Conservation (phyloP, 306 rosid genomes). For the Corylus americana region DNA sequence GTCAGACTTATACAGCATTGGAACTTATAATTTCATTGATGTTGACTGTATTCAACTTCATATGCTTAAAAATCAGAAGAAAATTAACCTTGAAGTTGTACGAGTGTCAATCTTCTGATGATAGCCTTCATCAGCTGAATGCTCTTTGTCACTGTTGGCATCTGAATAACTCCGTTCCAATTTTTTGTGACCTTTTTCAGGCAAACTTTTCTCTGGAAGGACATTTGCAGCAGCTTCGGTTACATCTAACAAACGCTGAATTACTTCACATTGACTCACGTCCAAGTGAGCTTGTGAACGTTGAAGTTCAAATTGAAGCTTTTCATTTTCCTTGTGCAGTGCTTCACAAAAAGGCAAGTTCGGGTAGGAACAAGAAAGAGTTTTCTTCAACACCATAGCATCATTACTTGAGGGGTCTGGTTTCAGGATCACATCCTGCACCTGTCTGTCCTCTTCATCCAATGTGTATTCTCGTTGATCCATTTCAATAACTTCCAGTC, state of each 20-base stretch:
- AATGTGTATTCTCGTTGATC: slow-evolving; percentile 95
- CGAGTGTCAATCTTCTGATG: slow-evolving; percentile 43
- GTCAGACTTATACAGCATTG: neutral
- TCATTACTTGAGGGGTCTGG: slow-evolving; percentile 77
- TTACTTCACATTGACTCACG: slow-evolving; percentile 87
- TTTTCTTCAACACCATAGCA: slow-evolving; percentile 78
- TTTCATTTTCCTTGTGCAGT: slow-evolving; percentile 83
- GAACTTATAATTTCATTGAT: neutral
- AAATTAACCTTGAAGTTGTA: slow-evolving; percentile 54
- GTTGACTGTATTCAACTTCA: slow-evolving; percentile 1
- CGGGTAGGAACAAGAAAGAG: slow-evolving; percentile 93
- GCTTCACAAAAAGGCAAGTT: slow-evolving; percentile 80
- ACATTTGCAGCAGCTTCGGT: slow-evolving; percentile 68
- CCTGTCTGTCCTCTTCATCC: slow-evolving; percentile 89
- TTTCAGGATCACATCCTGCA: slow-evolving; percentile 81
- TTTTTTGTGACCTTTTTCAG: slow-evolving; percentile 61
- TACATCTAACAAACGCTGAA: slow-evolving; percentile 85
- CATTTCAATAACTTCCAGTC: slow-evolving; percentile 80
- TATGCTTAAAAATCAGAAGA: slow-evolving; percentile 15
- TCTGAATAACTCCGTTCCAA: slow-evolving; percentile 52
- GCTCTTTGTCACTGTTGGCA: slow-evolving; percentile 44
- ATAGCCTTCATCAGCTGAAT: slow-evolving; percentile 59
- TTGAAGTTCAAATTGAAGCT: slow-evolving; percentile 86
- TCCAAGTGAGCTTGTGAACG: slow-evolving; percentile 82
- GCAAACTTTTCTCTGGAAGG: slow-evolving; percentile 52